These are phyloP conservation scores for Aquilaria malaccensis DNA, from an alignment of 345 rosid species.

Conservation along the genomic window DNA sequence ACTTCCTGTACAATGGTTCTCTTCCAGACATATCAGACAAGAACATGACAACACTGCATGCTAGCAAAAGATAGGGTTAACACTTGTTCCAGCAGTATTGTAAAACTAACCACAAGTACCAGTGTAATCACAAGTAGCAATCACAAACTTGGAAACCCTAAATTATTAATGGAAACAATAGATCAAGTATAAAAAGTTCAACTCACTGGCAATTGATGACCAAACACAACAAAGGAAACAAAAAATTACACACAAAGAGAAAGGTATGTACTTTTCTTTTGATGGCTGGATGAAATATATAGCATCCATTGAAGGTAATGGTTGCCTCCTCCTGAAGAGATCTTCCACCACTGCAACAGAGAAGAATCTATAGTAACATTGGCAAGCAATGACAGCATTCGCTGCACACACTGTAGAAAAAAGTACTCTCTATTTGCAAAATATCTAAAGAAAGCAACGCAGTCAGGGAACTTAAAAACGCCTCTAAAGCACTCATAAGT, in stretches of 20 bases:
- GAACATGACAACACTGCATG: conserved; percentile 92
- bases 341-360: conserved; percentile 85
- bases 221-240: background rate
- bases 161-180: background rate
- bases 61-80: conserved; percentile 32
- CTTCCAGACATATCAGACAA: conserved; percentile 98
- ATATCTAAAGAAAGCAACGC: too few species aligned
- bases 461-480: background rate
- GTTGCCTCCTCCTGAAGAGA: conserved; percentile 86
- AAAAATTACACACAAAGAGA: background rate
- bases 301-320: conserved; percentile 85
- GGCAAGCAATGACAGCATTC: background rate
- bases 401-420: background rate
- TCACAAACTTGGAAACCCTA: too few species aligned
- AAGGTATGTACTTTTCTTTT: conserved; percentile 67
- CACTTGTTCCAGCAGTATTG: background rate
- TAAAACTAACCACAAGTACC: background rate
- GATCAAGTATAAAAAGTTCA: background rate
- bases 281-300: conserved; percentile 84
- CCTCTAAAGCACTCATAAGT: too few species aligned
- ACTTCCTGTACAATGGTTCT: conserved; percentile 91
- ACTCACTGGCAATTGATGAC: background rate
- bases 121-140: background rate
- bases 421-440: background rate
- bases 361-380: conserved; percentile 4